Base-by-base conservation (phyloP, 495 filamentous ascomycete genomes). In the Aspergillus incahuasiensis region DNA sequence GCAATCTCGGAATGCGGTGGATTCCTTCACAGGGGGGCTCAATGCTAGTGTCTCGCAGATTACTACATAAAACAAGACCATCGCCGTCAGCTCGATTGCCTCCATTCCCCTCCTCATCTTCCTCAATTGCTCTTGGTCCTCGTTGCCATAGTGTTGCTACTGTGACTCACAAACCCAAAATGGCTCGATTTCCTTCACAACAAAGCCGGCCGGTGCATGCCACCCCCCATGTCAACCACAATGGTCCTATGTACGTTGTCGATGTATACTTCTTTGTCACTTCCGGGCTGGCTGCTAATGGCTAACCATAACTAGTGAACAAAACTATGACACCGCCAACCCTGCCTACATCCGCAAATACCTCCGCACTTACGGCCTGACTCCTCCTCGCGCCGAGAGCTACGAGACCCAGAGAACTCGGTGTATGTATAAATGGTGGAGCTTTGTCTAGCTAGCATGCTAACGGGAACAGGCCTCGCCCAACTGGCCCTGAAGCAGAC, bases 401-500 rank as follows among this genome's bases (percentile, higher is more conserved):
- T 85, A 83, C 67, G 85, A 87, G 57, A 73, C 78, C 52, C 88
- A 91, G 67, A 79, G 82, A 63, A 74, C 82, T 61, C 75, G 88
- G 76, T 90, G 87, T 85, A 63, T 63, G 78, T 60, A 55, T 55
- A 48, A 11, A 22, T 5, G 11, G 6, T 9, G 5, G 41, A 11
- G 41, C n/a, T 52, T 6, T 35, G 32, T 35, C 9, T 11, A 59
- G 57, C 54, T 38, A 7, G 19, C 6, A 1, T 15, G 30, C 32
- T 35, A 35, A 35, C 32, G 12, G 9, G 32, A 35, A 32, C 62
- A 85, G 82, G 82, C 65, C 76, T 90, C 56, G 78, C 82, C 51
- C 85, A 89, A 71, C 85, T 98, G 71, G 82, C 85, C 53, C 76
- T 84, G 40, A 90, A 91, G 63, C 77, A 82, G 54, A 91, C 88